phyloP scores from a whole-genome alignment of 2,329 filamentous ascomycete genomes.

The Claviceps monticola region DNA sequence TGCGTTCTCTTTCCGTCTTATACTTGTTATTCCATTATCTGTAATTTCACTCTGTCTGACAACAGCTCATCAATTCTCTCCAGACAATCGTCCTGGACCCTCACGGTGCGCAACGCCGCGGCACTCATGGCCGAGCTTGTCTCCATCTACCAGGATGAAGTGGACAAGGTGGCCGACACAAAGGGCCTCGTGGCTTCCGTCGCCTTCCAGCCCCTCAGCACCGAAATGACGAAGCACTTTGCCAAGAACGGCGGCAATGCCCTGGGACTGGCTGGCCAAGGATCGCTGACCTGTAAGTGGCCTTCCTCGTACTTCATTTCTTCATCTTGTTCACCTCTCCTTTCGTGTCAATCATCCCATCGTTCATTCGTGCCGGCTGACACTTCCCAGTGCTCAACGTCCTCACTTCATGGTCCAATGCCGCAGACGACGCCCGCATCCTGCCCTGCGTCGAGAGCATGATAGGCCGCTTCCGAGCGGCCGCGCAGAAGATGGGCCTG shows the following conservation, averaged over 20 bases:
- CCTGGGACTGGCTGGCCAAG: constrained; percentile 15
- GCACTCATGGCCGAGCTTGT: constrained; percentile 12
- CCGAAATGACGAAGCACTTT: constrained; percentile 20
- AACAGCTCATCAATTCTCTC: background rate
- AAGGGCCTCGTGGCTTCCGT: constrained; percentile 12
- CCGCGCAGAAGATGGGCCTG: constrained; percentile 13
- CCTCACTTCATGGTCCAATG: constrained; percentile 1
- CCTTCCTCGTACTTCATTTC: no score
- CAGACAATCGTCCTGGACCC: constrained; percentile 8
- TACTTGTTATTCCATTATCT: background rate
- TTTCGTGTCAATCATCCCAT: background rate
- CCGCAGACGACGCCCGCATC: constrained; percentile 5
- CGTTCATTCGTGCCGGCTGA: background rate
- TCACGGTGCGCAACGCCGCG: constrained; percentile 9
- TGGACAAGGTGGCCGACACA: constrained; percentile 10
- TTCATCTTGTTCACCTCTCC: background rate
- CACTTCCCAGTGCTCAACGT: background rate
- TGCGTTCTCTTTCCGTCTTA: background rate
- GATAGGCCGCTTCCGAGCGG: background rate
- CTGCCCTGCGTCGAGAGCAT: constrained; percentile 8
- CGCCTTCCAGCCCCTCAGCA: constrained; percentile 27
- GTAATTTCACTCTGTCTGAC: background rate
- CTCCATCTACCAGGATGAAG: constrained; percentile 10
- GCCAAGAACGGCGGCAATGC: constrained; percentile 20
- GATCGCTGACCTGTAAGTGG: constrained; percentile 9